Evolutionary conservation across 129 eudicot genomes (phyloP).

Genomic region (Helianthus tuberosus): DNA sequence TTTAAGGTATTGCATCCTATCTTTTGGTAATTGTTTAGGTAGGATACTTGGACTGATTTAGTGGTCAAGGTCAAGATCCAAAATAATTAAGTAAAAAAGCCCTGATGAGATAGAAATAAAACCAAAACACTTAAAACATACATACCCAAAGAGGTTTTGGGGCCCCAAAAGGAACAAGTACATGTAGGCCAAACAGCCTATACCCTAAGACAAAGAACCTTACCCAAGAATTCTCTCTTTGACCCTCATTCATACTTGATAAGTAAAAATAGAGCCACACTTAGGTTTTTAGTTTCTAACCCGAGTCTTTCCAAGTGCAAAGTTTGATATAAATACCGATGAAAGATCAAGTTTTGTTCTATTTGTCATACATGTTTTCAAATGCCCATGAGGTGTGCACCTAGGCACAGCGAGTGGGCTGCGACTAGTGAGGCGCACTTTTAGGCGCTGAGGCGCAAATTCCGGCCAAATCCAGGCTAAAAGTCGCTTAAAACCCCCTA

Average conservation of each 20-base stretch:
- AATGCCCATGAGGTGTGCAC: no score
- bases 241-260: neutral
- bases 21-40: neutral
- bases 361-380: neutral
- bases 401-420: no score
- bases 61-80: slow-evolving; percentile 7
- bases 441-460: no score
- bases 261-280: no score
- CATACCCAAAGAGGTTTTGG: slow-evolving; percentile 1
- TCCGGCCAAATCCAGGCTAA: no score
- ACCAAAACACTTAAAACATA: neutral
- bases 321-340: neutral
- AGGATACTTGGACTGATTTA: slow-evolving; percentile 5
- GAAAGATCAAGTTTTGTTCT: neutral
- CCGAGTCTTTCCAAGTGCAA: neutral
- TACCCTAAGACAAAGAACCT: neutral
- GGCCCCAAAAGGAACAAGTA: neutral
- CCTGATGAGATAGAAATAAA: neutral
- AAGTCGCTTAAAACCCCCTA: no score
- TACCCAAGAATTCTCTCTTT: neutral
- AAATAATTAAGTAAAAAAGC: neutral
- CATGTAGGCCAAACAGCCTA: neutral
- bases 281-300: neutral
- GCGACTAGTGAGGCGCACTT: no score
- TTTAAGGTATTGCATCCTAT: neutral